Evolutionary conservation across 2,329 filamentous ascomycete species (phyloP), one percentile per base, ranked within the genome.

Genomic region (Paraconiothyrium brasiliense): DNA sequence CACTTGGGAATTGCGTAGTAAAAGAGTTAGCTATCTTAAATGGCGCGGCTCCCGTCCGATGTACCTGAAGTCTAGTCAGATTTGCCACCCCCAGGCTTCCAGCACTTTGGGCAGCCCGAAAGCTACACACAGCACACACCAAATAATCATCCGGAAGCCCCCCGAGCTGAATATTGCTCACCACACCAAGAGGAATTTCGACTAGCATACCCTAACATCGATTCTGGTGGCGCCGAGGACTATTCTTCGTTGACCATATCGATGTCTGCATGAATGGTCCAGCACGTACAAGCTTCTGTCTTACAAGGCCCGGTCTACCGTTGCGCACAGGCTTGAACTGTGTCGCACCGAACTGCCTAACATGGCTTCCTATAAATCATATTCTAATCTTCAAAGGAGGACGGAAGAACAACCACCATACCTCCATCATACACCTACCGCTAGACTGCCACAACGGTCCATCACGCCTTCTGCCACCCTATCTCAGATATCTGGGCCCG

Each of bases 351-450:
- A 66, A 59, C 62, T 73, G 67, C 71, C 71, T 71, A 70, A 73
- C 59, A 80, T 80, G 78, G 78, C 78, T 73, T 78, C 76, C 63
- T 78, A 78, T 73, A 79, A 78, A 70, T 76, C 77, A 72, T 75
- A 78, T 50, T 67, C 72, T 63, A 68, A 68, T 63, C 71, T 72
- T 63, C 66, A 74, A 65, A 74, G 69, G 65, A 75, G 72, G 66
- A 65, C 64, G 57, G 77, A 78, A 60, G 69, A 74, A 35, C 66
- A 66, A 48, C 57, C 68, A 61, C 64, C 64, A 61, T 69, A 71
- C 61, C 34, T 67, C 61, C 65, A 69, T 49, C 72, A 71, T 62
- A 63, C 69, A 61, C 71, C 70, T 10, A 72, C 72, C 43, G 78
- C 71, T 59, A 75, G 76, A 57, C 68, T 80, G 46, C 78, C 76